These are phyloP conservation scores for Xylaria grammica DNA, from an alignment of 495 filamentous ascomycete species.

Conservation along the genomic window DNA sequence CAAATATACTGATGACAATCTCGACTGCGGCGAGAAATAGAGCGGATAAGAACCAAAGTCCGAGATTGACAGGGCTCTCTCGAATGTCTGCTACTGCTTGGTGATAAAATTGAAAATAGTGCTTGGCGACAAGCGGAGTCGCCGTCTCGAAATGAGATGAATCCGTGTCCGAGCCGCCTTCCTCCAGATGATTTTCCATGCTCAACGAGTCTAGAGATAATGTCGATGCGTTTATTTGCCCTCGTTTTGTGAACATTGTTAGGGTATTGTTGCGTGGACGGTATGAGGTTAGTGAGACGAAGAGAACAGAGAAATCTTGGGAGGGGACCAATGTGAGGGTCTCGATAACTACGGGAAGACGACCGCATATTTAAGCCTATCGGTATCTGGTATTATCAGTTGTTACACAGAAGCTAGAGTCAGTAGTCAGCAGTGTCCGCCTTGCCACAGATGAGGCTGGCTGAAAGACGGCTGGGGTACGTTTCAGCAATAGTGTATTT, in stretches of 20 bases:
- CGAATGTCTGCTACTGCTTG: not conserved
- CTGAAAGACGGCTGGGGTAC: no score
- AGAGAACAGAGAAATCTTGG: no score
- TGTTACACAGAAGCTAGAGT: no score
- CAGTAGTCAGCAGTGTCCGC: no score
- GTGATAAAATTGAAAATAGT: not conserved
- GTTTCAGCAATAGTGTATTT: no score
- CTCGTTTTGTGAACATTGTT: not conserved
- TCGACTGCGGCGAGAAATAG: not conserved
- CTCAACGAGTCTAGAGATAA: slow-evolving; percentile 1
- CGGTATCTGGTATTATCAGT: no score
- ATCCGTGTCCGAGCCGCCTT: not conserved
- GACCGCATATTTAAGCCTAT: no score
- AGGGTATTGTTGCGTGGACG: no score
- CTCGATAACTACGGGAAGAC: no score
- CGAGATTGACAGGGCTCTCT: not conserved
- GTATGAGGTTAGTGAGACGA: no score
- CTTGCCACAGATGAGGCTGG: no score
- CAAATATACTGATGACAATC: not conserved
- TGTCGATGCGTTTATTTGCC: not conserved
- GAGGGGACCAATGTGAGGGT: no score
- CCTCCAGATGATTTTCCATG: not conserved
- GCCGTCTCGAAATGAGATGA: not conserved
- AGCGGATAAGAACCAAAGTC: not conserved
- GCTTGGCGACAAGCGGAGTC: not conserved